phyloP scores from a whole-genome alignment of 345 rosid genomes.

The Citrus maxima region DNA sequence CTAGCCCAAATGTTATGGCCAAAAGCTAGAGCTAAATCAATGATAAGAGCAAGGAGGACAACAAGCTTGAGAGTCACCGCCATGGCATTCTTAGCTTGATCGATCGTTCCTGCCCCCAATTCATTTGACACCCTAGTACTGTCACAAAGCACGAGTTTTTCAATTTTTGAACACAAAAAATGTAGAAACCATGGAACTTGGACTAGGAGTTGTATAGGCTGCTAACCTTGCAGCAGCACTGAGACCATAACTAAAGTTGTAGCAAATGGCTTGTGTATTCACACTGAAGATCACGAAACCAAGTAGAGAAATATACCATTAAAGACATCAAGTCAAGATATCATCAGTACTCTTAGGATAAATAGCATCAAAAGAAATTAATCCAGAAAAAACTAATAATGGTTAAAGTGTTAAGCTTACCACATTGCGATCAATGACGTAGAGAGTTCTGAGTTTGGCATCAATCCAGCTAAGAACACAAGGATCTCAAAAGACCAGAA shows the following conservation, averaged over 20 bases:
- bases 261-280: constrained; percentile 57
- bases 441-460: constrained; percentile 51
- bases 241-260: constrained; percentile 67
- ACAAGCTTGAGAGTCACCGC: constrained; percentile 46
- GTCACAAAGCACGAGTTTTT: background rate
- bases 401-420: constrained; percentile 21
- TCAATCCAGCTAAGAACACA: constrained; percentile 68
- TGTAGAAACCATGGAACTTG: background rate
- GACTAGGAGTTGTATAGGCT: background rate
- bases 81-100: constrained; percentile 52
- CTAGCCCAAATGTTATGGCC: constrained; percentile 65
- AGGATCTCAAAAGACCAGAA: constrained; percentile 81
- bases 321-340: background rate
- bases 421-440: constrained; percentile 78
- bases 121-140: constrained; percentile 90
- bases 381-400: too few species aligned
- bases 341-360: background rate
- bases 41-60: constrained; percentile 40
- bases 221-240: constrained; percentile 82
- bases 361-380: background rate
- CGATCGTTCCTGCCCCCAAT: constrained; percentile 57
- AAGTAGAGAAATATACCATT: background rate
- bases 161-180: background rate
- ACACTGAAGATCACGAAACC: constrained; percentile 28
- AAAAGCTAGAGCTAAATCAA: constrained; percentile 38